Conservation (phyloP, 2,329 filamentous ascomycete genomes). For the Fusarium goolgardi region DNA sequence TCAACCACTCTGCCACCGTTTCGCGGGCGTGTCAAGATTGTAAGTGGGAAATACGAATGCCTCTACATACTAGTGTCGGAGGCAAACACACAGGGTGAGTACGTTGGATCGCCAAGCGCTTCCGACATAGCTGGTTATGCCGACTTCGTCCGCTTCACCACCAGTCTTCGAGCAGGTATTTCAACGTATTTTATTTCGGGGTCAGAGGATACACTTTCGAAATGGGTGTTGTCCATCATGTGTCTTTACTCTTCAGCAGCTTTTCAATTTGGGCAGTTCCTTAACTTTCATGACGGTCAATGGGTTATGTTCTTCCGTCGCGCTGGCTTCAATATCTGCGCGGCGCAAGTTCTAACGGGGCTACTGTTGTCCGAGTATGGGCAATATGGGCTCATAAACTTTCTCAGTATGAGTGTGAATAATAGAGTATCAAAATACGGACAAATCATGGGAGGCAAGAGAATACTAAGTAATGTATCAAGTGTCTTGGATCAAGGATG, state of each 20-base stretch:
- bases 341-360: slow-evolving; percentile 51
- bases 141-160: slow-evolving; percentile 63
- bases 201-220: slow-evolving; percentile 60
- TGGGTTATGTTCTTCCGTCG: slow-evolving; percentile 54
- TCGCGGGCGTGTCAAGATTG: slow-evolving; percentile 63
- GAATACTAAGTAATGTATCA: slow-evolving; percentile 37
- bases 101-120: slow-evolving; percentile 51
- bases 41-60: slow-evolving; percentile 72
- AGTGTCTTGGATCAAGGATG: slow-evolving; percentile 25
- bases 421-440: slow-evolving; percentile 45
- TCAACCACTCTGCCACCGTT: slow-evolving; percentile 58
- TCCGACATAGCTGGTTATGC: slow-evolving; percentile 60
- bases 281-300: slow-evolving; percentile 56
- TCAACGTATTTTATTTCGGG: slow-evolving; percentile 63
- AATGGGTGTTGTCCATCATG: slow-evolving; percentile 66
- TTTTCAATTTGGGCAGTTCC: slow-evolving; percentile 47
- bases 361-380: slow-evolving; percentile 45
- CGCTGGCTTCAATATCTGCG: slow-evolving; percentile 53
- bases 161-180: slow-evolving; percentile 54
- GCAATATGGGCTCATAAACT: slow-evolving; percentile 47
- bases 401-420: slow-evolving; percentile 48
- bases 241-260: slow-evolving; percentile 55
- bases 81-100: slow-evolving; percentile 56
- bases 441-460: slow-evolving; percentile 45
- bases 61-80: slow-evolving; percentile 77